A percentile compares a stretch with the other conserved stretches of the same genome.
phyloP scores from a whole-genome alignment of 345 rosid genomes.

The Eucalyptus curtisii region DNA sequence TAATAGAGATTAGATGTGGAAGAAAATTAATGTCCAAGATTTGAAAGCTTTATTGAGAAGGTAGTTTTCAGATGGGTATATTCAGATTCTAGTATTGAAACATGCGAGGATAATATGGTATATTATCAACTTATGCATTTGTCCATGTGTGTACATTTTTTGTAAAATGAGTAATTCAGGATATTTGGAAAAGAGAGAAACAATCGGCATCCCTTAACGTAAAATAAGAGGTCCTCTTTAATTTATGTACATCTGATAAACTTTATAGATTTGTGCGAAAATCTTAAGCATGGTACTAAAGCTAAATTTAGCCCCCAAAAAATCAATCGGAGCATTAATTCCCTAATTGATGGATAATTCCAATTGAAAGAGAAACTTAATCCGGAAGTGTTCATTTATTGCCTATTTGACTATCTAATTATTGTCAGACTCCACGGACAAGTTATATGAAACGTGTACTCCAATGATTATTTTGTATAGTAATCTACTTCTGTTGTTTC shows the following conservation, averaged over 20 bases:
- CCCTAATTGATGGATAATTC: neutral
- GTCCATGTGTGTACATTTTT: neutral
- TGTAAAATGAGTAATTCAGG: neutral
- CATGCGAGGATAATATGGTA: neutral
- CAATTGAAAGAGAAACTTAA: neutral
- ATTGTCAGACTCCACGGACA: neutral
- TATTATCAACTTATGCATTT: neutral
- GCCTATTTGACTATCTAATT: neutral
- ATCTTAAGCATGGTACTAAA: neutral
- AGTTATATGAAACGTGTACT: neutral
- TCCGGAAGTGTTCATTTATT: neutral
- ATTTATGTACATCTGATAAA: neutral
- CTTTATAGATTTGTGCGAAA: neutral
- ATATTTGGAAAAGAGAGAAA: neutral
- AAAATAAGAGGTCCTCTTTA: neutral
- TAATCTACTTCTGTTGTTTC: neutral
- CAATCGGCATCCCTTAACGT: neutral
- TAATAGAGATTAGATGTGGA: neutral
- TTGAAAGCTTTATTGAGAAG: neutral
- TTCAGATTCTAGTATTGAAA: neutral
- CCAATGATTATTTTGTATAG: neutral
- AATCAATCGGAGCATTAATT: neutral
- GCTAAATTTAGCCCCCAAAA: neutral
- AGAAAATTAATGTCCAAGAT: neutral
- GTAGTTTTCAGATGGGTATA: neutral